Evolutionary conservation across 1,284 basidiomycete genomes (phyloP).

Genomic region (Ganoderma lingzhi): DNA sequence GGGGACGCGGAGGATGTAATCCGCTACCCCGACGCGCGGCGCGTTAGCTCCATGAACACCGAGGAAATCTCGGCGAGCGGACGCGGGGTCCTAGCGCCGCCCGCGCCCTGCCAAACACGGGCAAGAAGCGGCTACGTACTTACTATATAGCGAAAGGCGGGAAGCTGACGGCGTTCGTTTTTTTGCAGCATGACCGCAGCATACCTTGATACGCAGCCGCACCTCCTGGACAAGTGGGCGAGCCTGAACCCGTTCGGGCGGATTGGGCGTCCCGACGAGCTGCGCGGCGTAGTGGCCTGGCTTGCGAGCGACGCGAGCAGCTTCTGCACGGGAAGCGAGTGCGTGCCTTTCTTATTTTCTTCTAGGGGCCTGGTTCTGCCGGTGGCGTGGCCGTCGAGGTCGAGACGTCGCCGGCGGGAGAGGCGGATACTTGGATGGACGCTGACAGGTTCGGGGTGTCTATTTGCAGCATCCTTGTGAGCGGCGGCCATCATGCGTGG

Average conservation of each 20-base stretch:
- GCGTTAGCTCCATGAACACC: background rate
- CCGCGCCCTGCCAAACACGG: background rate
- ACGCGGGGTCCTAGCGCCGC: background rate
- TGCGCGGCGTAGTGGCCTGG: conserved; percentile 83
- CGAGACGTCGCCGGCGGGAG: background rate
- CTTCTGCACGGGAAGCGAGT: conserved; percentile 82
- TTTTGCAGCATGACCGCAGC: conserved; percentile 77
- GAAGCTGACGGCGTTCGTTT: background rate
- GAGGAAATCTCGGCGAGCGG: conserved; percentile 1
- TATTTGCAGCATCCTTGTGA: conserved; percentile 68
- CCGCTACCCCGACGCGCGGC: background rate
- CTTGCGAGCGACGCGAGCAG: conserved; percentile 82
- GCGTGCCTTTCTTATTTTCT: conserved; percentile 42
- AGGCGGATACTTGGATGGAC: background rate
- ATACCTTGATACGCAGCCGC: conserved; percentile 75
- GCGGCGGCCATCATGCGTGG: conserved; percentile 78
- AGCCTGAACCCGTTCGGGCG: conserved; percentile 78
- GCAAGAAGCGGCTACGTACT: background rate
- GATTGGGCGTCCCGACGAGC: conserved; percentile 78
- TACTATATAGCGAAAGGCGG: background rate
- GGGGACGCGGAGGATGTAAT: background rate
- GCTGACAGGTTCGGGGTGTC: conserved; percentile 26
- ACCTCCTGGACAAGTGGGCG: conserved; percentile 78
- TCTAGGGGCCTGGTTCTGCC: background rate
- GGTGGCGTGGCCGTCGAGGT: background rate